A percentile compares a stretch with the other conserved stretches of the same genome.
Evolutionary conservation across 108 stramenopile species (phyloP).

Genomic region (Conticribra weissflogii): DNA sequence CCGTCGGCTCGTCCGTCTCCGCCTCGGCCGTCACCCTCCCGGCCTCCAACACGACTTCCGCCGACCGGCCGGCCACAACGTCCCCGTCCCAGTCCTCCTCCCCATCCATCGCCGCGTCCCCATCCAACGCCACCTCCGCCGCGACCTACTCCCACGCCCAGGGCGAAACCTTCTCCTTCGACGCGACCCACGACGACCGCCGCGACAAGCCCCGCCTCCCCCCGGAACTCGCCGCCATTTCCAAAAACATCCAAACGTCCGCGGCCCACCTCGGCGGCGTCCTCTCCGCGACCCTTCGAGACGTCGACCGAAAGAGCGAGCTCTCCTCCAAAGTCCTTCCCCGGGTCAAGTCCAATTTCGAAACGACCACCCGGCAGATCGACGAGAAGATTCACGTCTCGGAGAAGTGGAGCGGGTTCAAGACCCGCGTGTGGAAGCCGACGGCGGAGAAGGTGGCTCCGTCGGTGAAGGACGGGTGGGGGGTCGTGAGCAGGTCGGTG

Average conservation of each 20-base stretch:
- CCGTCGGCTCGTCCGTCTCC: not conserved
- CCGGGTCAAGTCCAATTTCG: not conserved
- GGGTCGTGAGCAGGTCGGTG: slow-evolving; percentile 9
- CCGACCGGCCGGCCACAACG: not conserved
- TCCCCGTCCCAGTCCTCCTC: too few species aligned
- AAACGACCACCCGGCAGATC: not conserved
- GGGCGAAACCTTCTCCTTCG: slow-evolving; percentile 19
- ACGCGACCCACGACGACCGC: not conserved
- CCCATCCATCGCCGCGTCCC: not conserved
- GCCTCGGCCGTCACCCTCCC: not conserved
- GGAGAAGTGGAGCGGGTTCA: slow-evolving; percentile 15
- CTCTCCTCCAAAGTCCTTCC: slow-evolving; percentile 17
- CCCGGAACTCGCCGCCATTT: slow-evolving; percentile 5
- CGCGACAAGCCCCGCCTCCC: not conserved
- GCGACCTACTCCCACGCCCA: slow-evolving; percentile 7
- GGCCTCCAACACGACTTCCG: not conserved
- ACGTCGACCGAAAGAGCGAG: slow-evolving; percentile 17
- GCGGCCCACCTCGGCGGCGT: slow-evolving; percentile 10
- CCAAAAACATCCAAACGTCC: slow-evolving; percentile 15
- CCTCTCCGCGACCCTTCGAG: slow-evolving; percentile 18
- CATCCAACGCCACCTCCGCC: not conserved
- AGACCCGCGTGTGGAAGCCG: slow-evolving; percentile 11
- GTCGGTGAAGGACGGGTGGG: slow-evolving; percentile 22
- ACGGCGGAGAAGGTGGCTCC: slow-evolving; percentile 17
- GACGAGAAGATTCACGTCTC: slow-evolving; percentile 24